Evolutionary conservation across 2,329 filamentous ascomycete genomes (phyloP).

Genomic region (Huntiella moniliformis): DNA sequence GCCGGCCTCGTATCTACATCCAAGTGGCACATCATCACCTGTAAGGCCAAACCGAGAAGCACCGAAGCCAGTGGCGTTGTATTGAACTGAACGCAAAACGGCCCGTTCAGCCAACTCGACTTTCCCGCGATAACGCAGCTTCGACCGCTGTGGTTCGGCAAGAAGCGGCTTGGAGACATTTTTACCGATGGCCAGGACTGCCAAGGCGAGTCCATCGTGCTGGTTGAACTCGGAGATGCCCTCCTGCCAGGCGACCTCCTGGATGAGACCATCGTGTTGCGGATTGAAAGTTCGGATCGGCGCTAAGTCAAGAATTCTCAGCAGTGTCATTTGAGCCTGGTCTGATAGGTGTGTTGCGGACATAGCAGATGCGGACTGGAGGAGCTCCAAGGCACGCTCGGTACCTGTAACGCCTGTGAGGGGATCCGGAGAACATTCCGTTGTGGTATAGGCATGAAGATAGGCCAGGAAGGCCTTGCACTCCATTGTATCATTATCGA

Average conservation of each 20-base stretch:
- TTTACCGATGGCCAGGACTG: too few relatives aligned
- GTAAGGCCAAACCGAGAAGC: too few relatives aligned
- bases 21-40: too few relatives aligned
- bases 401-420: constrained; percentile 33
- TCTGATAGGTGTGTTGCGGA: constrained; percentile 26
- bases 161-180: too few relatives aligned
- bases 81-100: neutral
- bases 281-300: constrained; percentile 29
- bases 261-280: constrained; percentile 22
- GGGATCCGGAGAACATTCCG: constrained; percentile 28
- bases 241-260: constrained; percentile 25
- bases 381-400: constrained; percentile 30
- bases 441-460: constrained; percentile 34
- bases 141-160: neutral
- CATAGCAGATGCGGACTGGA: constrained; percentile 27
- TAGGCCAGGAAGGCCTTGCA: constrained; percentile 33
- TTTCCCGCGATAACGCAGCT: neutral
- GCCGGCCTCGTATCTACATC: too few relatives aligned
- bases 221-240: too few relatives aligned
- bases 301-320: constrained; percentile 21
- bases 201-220: too few relatives aligned
- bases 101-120: neutral
- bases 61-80: neutral
- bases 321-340: constrained; percentile 20
- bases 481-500: constrained; percentile 30